Evolutionary conservation across 2,329 filamentous ascomycete genomes (phyloP), one percentile per base, ranked within the genome.

Genomic region (Byssothecium circinans): DNA sequence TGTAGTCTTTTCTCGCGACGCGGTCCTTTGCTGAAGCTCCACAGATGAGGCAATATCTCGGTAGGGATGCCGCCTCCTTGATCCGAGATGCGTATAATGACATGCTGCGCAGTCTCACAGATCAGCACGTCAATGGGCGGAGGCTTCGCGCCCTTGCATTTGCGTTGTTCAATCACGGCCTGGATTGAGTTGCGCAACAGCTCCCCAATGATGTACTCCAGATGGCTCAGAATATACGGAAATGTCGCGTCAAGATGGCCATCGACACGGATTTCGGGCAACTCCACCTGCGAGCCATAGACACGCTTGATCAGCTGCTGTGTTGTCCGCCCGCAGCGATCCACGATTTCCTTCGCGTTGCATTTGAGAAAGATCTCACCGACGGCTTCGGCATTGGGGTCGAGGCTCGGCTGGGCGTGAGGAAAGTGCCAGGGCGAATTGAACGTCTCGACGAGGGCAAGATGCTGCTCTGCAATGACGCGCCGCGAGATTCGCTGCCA

Each of bases 171-270:
- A 50, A 95, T 86, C 30, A 94, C 85, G 17, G 91, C 91, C 72
- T 97, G 91, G 14, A 99, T 89, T 0, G 90, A 95, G 73, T 99
- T 99, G 30, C 94, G 86, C 19, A 99, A 79, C 18, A 99, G 84
- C 74, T 99, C 94, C 42, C 94, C 91, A 47, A 99, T 83, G 60
- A 99, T 96, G 73, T 99, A 99, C 73, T 99, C 92, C 42, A 99
- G 81, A 68, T 97, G 94, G 65, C 87, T 94, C 42, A 96, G 82
- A 55, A 99, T 97, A 65, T 96, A 99, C 1, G 95, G 94, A 65
- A 99, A 99, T 25, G 86, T 95, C 4, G 91, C 91, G 23, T 89
- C 84, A 2, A 94, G 78, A 66, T 99, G 91, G 18, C 95, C 94
- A 53, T 87, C 81, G 47, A 99, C 79, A 38, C 81, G 83, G 70